These are phyloP conservation scores for Russula emetica DNA, from an alignment of 768 basidiomycete species.

Conservation along the genomic window DNA sequence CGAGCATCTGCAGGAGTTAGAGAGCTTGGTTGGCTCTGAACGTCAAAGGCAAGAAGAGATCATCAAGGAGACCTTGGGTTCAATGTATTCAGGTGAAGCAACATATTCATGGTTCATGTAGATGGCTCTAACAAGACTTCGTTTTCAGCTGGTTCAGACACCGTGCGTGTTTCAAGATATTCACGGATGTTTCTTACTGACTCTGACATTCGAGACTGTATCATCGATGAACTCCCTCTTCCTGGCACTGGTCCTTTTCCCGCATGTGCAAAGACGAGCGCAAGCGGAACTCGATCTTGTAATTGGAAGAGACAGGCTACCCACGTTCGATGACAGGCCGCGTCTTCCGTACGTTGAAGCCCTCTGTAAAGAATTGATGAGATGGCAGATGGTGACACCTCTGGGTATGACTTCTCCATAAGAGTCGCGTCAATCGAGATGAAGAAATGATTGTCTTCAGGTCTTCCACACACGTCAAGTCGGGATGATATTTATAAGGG, in stretches of 20 bases:
- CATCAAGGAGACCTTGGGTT: slow-evolving; percentile 3
- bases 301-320: slow-evolving; percentile 31
- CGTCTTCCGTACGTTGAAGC: slow-evolving; percentile 1
- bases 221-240: slow-evolving; percentile 15
- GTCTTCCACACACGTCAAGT: neutral
- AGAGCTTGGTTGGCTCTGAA: neutral
- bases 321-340: slow-evolving; percentile 30
- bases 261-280: slow-evolving; percentile 15
- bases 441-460: neutral
- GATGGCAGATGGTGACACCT: slow-evolving; percentile 5
- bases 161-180: neutral
- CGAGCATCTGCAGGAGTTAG: slow-evolving; percentile 8
- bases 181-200: neutral
- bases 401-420: neutral
- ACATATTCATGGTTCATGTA: neutral
- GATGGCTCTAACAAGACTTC: neutral
- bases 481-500: slow-evolving; percentile 16
- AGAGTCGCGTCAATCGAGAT: neutral
- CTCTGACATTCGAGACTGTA: slow-evolving; percentile 2
- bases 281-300: slow-evolving; percentile 33
- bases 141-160: slow-evolving; percentile 16
- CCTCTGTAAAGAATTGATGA: neutral
- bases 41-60: neutral
- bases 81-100: slow-evolving; percentile 6
- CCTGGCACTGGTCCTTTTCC: slow-evolving; percentile 8